phyloP scores from a whole-genome alignment of 2,329 filamentous ascomycete genomes.

The Chaetothyriales sp. region DNA sequence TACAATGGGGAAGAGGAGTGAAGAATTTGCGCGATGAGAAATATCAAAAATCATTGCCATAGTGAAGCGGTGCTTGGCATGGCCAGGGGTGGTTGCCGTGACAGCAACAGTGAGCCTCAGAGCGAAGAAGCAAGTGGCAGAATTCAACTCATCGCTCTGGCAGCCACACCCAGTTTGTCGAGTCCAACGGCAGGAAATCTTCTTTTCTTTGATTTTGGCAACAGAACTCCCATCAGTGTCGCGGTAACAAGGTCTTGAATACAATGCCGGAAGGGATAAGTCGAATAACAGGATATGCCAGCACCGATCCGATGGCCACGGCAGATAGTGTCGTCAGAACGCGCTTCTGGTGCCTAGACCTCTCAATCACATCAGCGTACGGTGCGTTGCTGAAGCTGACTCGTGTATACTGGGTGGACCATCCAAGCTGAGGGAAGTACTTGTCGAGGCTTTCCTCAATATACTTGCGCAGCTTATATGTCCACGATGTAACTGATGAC shows the following conservation, averaged over 20 bases:
- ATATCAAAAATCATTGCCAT: too few relatives aligned
- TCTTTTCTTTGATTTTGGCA: not conserved
- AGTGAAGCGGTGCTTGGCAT: not conserved
- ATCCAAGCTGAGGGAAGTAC: conserved; percentile 63
- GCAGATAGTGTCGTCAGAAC: conserved; percentile 30
- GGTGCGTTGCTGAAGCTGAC: conserved; percentile 89
- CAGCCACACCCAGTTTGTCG: too few relatives aligned
- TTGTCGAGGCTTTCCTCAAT: conserved; percentile 73
- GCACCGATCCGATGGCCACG: conserved; percentile 1
- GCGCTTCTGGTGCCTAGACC: conserved; percentile 55
- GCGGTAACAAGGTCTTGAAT: not conserved
- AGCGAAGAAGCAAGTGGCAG: not conserved
- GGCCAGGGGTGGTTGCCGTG: not conserved
- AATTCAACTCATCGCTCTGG: not conserved
- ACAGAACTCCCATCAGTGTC: not conserved
- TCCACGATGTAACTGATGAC: conserved; percentile 60
- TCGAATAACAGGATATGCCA: conserved; percentile 1
- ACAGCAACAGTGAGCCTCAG: not conserved
- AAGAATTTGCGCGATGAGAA: too few relatives aligned
- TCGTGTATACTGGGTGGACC: conserved; percentile 82
- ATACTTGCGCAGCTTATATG: conserved; percentile 70
- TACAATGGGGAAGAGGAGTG: too few relatives aligned
- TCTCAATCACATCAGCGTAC: conserved; percentile 67
- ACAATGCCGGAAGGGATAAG: not conserved
- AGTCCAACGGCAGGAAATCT: too few relatives aligned